Evolutionary conservation across 768 basidiomycete genomes (phyloP), one percentile per base, ranked within the genome.

Genomic region (Xerocomellus amylosporus): DNA sequence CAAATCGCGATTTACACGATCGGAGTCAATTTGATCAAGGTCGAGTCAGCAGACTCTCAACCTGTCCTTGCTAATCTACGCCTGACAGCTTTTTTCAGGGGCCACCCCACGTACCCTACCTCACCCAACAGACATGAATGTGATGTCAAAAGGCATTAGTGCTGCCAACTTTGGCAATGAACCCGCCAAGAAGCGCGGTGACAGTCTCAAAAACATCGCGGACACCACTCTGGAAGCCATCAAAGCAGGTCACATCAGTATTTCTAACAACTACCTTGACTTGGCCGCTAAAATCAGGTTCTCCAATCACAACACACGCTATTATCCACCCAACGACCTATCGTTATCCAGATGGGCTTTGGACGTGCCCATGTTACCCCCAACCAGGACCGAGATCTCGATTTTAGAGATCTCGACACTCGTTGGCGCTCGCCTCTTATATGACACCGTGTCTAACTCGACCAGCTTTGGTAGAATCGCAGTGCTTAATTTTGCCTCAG

Each of bases 401-500:
- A 66, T 87, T 39, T 69, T 82, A 9, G 82, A 88, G 63, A 78
- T 83, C 8, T 84, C 86, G 12, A 87, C 87, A 0, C 75, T 88
- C 22, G 79, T 81, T 26, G 86, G 82, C 17, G 81, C 83, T 14
- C 77, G 79, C n/a, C 62, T 72, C 51, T 73, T 71, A 39, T 63
- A 69, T 56, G 49, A 69, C 54, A 48, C 42, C 22, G 39, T 53
- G 42, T 54, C 61, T 33, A 51, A 52, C 45, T 51, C 53, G 43
- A 47, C 53, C 24, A 56, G 50, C 39, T 42, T 33, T 30, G 62
- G 64, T 51, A 76, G 51, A 73, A 69, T 88, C 12, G 87, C 87
- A 19, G 70, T 90, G 15, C 79, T 91, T 28, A 90, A 85, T 65
- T 90, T 90, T 62, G 88, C 88, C 2, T 87, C 85, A 1, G 88